A percentile compares a stretch with the other conserved stretches of the same genome.
These are phyloP conservation scores for Pulveroboletus ravenelii DNA, from an alignment of 768 basidiomycete species.

Conservation along the genomic window DNA sequence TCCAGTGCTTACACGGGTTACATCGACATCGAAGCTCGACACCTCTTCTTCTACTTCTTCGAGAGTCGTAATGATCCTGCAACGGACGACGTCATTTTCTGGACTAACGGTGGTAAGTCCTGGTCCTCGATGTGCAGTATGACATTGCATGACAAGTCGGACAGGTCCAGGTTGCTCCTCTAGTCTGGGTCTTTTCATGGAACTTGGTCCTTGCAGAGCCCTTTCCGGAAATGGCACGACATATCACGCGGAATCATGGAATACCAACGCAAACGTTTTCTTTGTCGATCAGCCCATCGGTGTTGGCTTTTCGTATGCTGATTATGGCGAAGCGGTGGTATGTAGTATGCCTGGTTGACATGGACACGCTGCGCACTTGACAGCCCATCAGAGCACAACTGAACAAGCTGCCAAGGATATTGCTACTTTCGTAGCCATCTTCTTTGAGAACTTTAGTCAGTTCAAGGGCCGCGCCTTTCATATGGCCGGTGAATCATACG, in stretches of 20 bases:
- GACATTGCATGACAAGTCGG: background rate
- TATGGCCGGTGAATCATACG: conserved; percentile 57
- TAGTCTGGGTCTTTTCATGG: conserved; percentile 67
- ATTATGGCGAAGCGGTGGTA: conserved; percentile 38
- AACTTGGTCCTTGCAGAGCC: conserved; percentile 70
- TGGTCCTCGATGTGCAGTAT: background rate
- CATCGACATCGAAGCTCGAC: conserved; percentile 60
- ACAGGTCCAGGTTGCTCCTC: conserved; percentile 48
- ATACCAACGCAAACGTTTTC: conserved; percentile 51
- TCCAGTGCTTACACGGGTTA: conserved; percentile 59
- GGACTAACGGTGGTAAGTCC: conserved; percentile 53
- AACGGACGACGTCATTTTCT: conserved; percentile 55
- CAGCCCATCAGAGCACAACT: conserved; percentile 44
- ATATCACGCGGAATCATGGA: conserved; percentile 63
- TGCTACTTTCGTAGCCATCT: conserved; percentile 64
- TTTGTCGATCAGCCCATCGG: conserved; percentile 44
- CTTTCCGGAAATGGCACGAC: conserved; percentile 44
- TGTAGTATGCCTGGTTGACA: conserved; percentile 12
- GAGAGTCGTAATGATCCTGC: conserved; percentile 58
- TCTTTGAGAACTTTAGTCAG: conserved; percentile 68
- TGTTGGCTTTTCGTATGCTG: conserved; percentile 46
- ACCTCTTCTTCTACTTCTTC: conserved; percentile 74
- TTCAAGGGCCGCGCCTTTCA: conserved; percentile 66
- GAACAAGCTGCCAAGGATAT: conserved; percentile 68
- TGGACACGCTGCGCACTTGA: background rate